Percentiles rank a stretch among this genome's conserved stretches.
phyloP scores from a whole-genome alignment of 2,329 filamentous ascomycete genomes.

The Exophiala sideris region DNA sequence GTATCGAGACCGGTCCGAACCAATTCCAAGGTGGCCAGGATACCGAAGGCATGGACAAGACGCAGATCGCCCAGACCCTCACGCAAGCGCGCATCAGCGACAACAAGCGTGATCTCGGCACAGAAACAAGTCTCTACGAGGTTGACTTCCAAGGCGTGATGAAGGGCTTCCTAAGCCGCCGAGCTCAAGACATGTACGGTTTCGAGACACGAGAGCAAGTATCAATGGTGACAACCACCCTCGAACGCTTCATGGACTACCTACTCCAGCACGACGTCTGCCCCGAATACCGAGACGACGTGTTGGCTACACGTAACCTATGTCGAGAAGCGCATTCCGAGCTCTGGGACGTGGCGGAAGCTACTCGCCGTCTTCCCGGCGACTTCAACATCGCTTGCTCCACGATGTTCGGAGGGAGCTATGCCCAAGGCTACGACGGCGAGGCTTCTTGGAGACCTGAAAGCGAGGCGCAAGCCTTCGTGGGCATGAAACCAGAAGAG shows the following conservation, averaged over 20 bases:
- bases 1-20: conserved; percentile 62
- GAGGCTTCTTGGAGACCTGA: conserved; percentile 37
- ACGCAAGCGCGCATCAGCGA: conserved; percentile 51
- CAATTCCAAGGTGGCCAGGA: conserved; percentile 64
- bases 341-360: conserved; percentile 56
- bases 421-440: conserved; percentile 42
- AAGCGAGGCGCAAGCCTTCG: conserved; percentile 30
- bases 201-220: conserved; percentile 55
- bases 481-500: conserved; percentile 44
- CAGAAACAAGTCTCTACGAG: conserved; percentile 55
- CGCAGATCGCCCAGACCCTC: conserved; percentile 62
- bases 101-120: conserved; percentile 39
- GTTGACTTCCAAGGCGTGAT: conserved; percentile 79
- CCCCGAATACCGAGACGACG: conserved; percentile 68
- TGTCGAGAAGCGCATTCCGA: conserved; percentile 67
- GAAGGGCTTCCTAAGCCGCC: conserved; percentile 69
- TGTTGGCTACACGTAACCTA: conserved; percentile 62
- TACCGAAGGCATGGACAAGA: conserved; percentile 58
- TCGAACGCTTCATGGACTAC: conserved; percentile 87
- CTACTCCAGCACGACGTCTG: conserved; percentile 81
- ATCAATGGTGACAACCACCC: conserved; percentile 60
- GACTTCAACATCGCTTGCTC: conserved; percentile 75
- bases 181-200: conserved; percentile 55
- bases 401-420: conserved; percentile 61
- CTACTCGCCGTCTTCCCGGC: conserved; percentile 62